Base-by-base conservation (phyloP, 805 yeast genomes). In the Debaryomyces tyrocola region DNA sequence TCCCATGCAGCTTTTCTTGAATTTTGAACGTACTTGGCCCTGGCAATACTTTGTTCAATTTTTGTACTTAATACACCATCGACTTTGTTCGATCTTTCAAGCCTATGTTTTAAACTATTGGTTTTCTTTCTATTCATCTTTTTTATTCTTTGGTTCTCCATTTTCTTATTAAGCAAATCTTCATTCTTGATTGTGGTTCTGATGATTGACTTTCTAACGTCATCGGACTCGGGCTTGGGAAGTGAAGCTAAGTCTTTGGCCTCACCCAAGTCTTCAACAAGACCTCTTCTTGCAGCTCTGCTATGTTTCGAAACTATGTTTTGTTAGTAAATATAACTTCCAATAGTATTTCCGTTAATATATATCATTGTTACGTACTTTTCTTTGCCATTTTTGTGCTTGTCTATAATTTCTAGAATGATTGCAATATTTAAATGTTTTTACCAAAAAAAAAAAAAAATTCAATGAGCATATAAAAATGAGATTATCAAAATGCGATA, bases 1-100 rank as follows among this genome's bases (percentile, higher is more conserved):
- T 85, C 90, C 94, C 92, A 86, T 12, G 81, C 84, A 0, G 87
- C 68, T 61, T 84, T 85, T 63, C 94, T 75, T 9, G 85, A 73
- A 17, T 63, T 68, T 55, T 80, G 85, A 24, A 85, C 82, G 53
- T 71, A 78, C 55, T 74, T 83, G 18, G 88, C 84, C 58, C 89
- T 77, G 40, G 76, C 75, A 21, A 83, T 78, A 52, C 89, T 82
- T 54, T 80, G 82, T 52, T 79, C 79, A 35, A 85, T 84, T 60
- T 85, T 86, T 37, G 78, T 75, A 15, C 80, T 75, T 43, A 85
- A 67, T 40, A 77, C 75, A 29, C 85, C 87, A 21, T 74, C 75
- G 20, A 83, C 53, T 48, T 74, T 75, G 33, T 76, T 59, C 5
- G 82, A 80, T 52, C 79, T 74, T 53, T 79, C 78, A 17, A 77